Conservation (phyloP, 441 rosid species). For the Daphne laureola region DNA sequence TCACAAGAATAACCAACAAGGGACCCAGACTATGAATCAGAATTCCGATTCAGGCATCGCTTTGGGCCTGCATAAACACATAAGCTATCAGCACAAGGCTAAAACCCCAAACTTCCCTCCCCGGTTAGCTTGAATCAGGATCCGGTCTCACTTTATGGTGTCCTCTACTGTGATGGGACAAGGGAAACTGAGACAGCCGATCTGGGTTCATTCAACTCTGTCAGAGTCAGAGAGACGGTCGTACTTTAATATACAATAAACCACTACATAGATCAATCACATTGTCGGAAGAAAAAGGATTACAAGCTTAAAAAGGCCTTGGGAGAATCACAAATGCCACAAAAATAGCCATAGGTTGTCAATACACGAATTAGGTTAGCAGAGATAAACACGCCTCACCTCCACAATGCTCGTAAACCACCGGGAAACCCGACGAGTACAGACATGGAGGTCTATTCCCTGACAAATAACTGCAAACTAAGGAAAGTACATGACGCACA, state of each 20-base stretch:
- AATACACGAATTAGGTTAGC: conserved; percentile 11
- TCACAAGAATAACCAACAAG: no score
- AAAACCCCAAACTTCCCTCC: no score
- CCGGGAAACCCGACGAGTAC: conserved; percentile 22
- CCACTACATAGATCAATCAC: conserved; percentile 8
- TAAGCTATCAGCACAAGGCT: no score
- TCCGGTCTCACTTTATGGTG: no score
- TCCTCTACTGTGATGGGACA: no score
- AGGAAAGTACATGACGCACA: conserved; percentile 22
- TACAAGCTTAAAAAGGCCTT: conserved; percentile 17
- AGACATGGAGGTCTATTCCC: conserved; percentile 6
- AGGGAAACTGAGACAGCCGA: no score
- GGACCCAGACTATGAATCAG: no score
- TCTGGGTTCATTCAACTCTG: no score
- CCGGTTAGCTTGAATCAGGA: no score
- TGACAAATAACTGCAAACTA: conserved; percentile 27
- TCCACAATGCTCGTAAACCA: conserved; percentile 7
- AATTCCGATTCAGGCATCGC: no score
- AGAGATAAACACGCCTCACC: background rate
- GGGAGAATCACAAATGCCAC: conserved; percentile 20
- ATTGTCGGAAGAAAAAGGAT: conserved; percentile 21
- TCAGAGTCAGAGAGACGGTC: no score
- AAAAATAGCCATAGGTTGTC: conserved; percentile 22
- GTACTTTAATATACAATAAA: background rate
- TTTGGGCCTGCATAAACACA: no score